These are phyloP conservation scores for Vanderwaltozyma yarrowii DNA, from an alignment of 805 yeast genomes.

Conservation along the genomic window DNA sequence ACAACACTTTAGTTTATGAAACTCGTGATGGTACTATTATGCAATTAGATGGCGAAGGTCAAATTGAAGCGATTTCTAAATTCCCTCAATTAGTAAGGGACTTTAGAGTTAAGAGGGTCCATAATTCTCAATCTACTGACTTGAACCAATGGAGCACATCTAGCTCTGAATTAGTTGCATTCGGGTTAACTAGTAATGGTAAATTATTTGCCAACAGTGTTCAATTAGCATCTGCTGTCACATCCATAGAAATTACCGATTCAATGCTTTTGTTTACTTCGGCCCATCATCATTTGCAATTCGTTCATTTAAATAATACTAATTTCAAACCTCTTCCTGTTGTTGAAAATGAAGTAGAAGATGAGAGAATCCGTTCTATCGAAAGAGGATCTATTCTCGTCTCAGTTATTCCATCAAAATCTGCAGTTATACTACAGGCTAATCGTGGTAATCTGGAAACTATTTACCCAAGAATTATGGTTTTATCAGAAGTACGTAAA, in stretches of 20 bases:
- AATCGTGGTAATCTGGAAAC: conserved; percentile 96
- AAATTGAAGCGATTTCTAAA: conserved; percentile 31
- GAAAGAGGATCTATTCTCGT: conserved; percentile 90
- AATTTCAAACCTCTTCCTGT: conserved; percentile 32
- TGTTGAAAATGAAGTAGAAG: conserved; percentile 34
- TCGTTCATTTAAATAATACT: conserved; percentile 53
- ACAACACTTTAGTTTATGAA: conserved; percentile 43
- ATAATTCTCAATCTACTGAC: conserved; percentile 7
- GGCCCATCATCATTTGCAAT: conserved; percentile 73
- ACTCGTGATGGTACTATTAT: conserved; percentile 52
- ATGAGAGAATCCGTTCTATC: conserved; percentile 79
- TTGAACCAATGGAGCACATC: conserved; percentile 21
- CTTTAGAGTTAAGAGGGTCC: conserved; percentile 36
- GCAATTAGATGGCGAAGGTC: conserved; percentile 30
- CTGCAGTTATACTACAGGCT: conserved; percentile 80
- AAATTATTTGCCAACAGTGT: conserved; percentile 55
- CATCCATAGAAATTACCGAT: conserved; percentile 68
- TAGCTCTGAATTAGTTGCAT: conserved; percentile 34
- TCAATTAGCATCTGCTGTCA: conserved; percentile 61
- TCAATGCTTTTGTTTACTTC: conserved; percentile 74
- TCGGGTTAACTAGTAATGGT: conserved; percentile 72
- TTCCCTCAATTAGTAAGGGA: conserved; percentile 67
- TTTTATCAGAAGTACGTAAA: conserved; percentile 69
- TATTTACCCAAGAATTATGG: conserved; percentile 86
- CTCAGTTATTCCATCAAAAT: conserved; percentile 68